These are phyloP conservation scores for Akebia trifoliata DNA, from an alignment of 164 flowering plant genomes.

Conservation along the genomic window DNA sequence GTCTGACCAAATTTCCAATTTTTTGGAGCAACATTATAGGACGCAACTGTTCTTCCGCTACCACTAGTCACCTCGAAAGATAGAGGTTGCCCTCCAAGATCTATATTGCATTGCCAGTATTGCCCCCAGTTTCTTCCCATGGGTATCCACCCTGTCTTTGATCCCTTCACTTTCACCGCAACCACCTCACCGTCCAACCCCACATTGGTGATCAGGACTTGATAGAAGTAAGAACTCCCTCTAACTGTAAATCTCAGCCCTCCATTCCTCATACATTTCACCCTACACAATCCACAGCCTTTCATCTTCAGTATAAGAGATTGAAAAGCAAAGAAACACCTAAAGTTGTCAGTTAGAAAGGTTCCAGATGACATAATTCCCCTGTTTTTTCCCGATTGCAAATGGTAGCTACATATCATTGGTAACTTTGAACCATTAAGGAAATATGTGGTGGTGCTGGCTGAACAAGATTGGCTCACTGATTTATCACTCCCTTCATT, in stretches of 20 bases:
- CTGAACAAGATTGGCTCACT: too few relatives aligned
- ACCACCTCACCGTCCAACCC: constrained; percentile 66
- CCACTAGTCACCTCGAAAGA: constrained; percentile 70
- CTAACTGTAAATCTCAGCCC: constrained; percentile 61
- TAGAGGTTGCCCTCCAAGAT: constrained; percentile 57
- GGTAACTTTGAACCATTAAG: background rate
- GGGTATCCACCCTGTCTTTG: constrained; percentile 79
- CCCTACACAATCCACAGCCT: constrained; percentile 36
- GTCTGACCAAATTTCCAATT: constrained; percentile 80
- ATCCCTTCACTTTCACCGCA: constrained; percentile 77
- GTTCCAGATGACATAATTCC: too few relatives aligned
- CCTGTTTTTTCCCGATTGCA: too few relatives aligned
- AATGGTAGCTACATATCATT: too few relatives aligned
- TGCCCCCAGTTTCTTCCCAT: constrained; percentile 95
- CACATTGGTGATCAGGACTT: constrained; percentile 69
- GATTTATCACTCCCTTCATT: too few relatives aligned
- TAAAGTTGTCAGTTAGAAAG: background rate
- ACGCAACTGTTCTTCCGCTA: constrained; percentile 41
- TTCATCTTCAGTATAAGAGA: background rate
- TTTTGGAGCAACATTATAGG: constrained; percentile 64
- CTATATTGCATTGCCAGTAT: constrained; percentile 61
- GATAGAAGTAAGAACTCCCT: constrained; percentile 49
- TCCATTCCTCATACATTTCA: constrained; percentile 54
- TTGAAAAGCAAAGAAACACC: background rate
- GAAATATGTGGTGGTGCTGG: background rate